These are phyloP conservation scores for Claviceps pusilla DNA, from an alignment of 2,329 filamentous ascomycete species.

Conservation along the genomic window DNA sequence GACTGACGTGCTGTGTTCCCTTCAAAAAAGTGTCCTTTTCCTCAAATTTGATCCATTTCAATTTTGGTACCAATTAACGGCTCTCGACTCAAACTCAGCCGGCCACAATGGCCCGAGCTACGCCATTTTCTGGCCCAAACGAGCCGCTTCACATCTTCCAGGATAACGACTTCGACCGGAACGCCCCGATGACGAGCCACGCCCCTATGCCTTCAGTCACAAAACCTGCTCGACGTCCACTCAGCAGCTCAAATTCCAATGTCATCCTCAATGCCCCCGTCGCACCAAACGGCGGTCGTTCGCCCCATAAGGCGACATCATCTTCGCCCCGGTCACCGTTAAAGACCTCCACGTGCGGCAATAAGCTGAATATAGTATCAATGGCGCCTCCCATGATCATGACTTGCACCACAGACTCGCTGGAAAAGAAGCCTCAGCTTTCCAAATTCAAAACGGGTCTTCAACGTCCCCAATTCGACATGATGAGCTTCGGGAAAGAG, in stretches of 20 bases:
- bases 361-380: constrained; percentile 49
- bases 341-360: constrained; percentile 32
- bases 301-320: constrained; percentile 53
- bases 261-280: constrained; percentile 51
- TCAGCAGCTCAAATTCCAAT: constrained; percentile 41
- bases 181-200: constrained; percentile 36
- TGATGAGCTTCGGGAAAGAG: constrained; percentile 35
- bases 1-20: not conserved
- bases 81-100: constrained; percentile 3
- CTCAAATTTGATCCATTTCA: no score
- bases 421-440: constrained; percentile 50
- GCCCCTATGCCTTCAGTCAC: constrained; percentile 39
- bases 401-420: constrained; percentile 47
- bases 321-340: constrained; percentile 48
- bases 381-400: constrained; percentile 49
- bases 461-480: constrained; percentile 35
- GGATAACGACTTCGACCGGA: constrained; percentile 33
- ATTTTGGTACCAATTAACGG: not conserved
- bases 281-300: constrained; percentile 39
- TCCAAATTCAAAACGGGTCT: constrained; percentile 43
- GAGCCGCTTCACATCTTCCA: constrained; percentile 38
- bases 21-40: not conserved
- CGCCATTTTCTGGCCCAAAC: constrained; percentile 29
- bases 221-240: constrained; percentile 32
- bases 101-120: constrained; percentile 40